These are phyloP conservation scores for Ophiostoma ulmi DNA, from an alignment of 2,329 filamentous ascomycete species.

Conservation along the genomic window DNA sequence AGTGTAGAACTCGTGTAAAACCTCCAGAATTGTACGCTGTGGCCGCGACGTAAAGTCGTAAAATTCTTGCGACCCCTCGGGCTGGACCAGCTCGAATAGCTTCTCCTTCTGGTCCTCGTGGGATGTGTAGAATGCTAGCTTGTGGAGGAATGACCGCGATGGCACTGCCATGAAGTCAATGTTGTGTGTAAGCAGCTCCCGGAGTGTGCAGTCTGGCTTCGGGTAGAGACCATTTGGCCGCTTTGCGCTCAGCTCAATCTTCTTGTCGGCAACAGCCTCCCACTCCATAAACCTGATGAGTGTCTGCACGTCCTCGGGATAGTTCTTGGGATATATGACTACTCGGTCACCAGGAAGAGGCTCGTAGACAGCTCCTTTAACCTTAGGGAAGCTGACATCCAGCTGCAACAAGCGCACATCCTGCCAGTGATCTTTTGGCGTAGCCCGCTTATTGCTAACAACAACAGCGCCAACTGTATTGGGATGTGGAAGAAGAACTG, in stretches of 20 bases:
- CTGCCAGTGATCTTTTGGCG: constrained; percentile 77
- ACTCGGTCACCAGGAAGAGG: constrained; percentile 71
- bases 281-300: constrained; percentile 78
- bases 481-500: constrained; percentile 51
- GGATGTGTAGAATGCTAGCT: constrained; percentile 68
- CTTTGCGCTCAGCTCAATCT: constrained; percentile 49
- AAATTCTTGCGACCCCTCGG: constrained; percentile 79
- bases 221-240: constrained; percentile 22
- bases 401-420: constrained; percentile 81
- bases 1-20: constrained; percentile 81
- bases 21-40: constrained; percentile 83
- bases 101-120: constrained; percentile 72
- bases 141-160: constrained; percentile 76
- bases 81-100: constrained; percentile 74
- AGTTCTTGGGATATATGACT: constrained; percentile 83
- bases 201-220: constrained; percentile 53
- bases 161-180: constrained; percentile 89
- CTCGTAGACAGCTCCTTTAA: constrained; percentile 27
- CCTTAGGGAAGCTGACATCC: constrained; percentile 36
- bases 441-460: constrained; percentile 64
- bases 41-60: constrained; percentile 94
- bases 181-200: constrained; percentile 72
- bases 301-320: constrained; percentile 68
- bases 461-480: constrained; percentile 54
- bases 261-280: constrained; percentile 64